phyloP scores from a whole-genome alignment of 2,329 filamentous ascomycete genomes.

The Verticillium nubilum region DNA sequence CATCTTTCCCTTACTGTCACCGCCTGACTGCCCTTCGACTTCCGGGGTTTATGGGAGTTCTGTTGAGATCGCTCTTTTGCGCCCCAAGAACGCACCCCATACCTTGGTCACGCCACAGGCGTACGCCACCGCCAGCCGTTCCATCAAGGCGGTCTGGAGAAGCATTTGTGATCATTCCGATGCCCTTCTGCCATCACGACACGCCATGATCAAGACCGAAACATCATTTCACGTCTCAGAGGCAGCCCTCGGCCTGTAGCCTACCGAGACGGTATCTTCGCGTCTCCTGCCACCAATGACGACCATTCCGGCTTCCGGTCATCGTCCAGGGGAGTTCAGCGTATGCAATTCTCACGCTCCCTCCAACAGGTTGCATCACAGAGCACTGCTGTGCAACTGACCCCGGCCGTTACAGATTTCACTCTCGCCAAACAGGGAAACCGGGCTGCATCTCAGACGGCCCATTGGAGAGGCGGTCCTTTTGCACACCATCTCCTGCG shows the following conservation, averaged over 20 bases:
- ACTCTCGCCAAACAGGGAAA: constrained; percentile 7
- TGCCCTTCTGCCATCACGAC: neutral
- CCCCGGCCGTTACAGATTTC: neutral
- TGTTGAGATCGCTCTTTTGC: neutral
- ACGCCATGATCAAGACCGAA: neutral
- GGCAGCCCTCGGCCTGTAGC: neutral
- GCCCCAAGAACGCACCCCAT: neutral
- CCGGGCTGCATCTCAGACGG: neutral
- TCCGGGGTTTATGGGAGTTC: constrained; percentile 2
- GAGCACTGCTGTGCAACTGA: constrained; percentile 4
- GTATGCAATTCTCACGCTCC: constrained; percentile 6
- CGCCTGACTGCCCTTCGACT: constrained; percentile 10
- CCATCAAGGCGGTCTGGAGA: neutral
- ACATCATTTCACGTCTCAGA: neutral
- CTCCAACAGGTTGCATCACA: neutral
- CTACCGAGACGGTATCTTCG: neutral
- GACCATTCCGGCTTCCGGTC: constrained; percentile 10
- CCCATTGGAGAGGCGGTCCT: constrained; percentile 2
- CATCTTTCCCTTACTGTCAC: neutral
- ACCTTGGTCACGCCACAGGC: neutral
- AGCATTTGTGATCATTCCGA: neutral
- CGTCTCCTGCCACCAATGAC: neutral
- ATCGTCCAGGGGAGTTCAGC: constrained; percentile 7
- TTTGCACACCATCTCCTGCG: constrained; percentile 10
- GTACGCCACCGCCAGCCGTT: neutral